Evolutionary conservation across 768 basidiomycete species (phyloP).

Genomic region (Mycena alexandri): DNA sequence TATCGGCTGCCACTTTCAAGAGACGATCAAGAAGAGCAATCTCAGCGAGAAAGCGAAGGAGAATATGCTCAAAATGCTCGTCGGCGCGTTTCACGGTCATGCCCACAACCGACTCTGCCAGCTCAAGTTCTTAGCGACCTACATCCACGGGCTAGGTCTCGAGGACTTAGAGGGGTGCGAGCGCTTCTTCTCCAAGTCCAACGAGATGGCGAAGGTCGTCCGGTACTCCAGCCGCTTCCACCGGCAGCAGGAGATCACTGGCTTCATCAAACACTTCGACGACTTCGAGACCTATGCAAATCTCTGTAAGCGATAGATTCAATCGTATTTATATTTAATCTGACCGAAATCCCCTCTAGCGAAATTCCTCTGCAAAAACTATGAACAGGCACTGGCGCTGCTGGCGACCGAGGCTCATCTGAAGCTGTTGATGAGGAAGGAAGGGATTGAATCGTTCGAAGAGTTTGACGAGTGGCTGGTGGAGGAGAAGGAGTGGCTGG

Average conservation of each 20-base stretch:
- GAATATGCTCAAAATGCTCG: too few species aligned
- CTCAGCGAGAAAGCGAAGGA: neutral
- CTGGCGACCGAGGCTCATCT: neutral
- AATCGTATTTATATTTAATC: too few species aligned
- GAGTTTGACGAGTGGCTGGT: neutral
- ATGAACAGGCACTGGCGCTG: neutral
- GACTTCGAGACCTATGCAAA: too few species aligned
- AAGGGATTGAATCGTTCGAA: neutral
- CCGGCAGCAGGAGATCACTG: too few species aligned
- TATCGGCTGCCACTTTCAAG: neutral
- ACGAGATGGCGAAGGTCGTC: too few species aligned
- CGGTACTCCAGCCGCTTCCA: too few species aligned
- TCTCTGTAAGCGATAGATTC: too few species aligned
- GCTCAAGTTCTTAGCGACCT: slow-evolving; percentile 19
- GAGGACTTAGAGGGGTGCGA: slow-evolving; percentile 37
- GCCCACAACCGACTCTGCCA: slow-evolving; percentile 31
- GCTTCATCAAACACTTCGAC: too few species aligned
- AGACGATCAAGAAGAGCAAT: neutral
- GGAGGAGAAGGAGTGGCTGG: slow-evolving; percentile 9
- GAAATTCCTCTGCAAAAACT: slow-evolving; percentile 3
- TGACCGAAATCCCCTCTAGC: too few species aligned
- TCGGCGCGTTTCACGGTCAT: slow-evolving; percentile 25
- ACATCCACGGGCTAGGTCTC: slow-evolving; percentile 23
- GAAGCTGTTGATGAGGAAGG: slow-evolving; percentile 1
- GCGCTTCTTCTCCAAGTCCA: slow-evolving; percentile 28